Evolutionary conservation across 1,139 yeast species (phyloP).

Genomic region (Wickerhamomyces sp.): DNA sequence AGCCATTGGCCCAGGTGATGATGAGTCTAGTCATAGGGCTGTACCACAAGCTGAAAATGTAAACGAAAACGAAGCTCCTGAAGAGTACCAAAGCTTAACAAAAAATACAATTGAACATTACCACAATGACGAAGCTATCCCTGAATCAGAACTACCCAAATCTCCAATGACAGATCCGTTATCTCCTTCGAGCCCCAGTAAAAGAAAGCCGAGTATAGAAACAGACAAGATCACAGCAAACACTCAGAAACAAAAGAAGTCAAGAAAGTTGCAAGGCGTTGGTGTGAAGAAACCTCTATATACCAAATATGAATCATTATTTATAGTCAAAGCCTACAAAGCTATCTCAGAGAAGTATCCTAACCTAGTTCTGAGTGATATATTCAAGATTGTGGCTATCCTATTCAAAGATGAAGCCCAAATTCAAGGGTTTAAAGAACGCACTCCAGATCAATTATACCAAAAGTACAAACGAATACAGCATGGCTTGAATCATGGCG

Average conservation of each 20-base stretch:
- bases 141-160: no score
- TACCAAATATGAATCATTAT: slow-evolving; percentile 21
- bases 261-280: slow-evolving; percentile 23
- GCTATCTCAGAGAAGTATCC: slow-evolving; percentile 16
- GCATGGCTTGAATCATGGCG: slow-evolving; percentile 22
- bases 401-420: slow-evolving; percentile 20
- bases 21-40: no score
- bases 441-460: slow-evolving; percentile 23
- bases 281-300: slow-evolving; percentile 24
- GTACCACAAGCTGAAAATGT: no score
- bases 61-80: no score
- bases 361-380: slow-evolving; percentile 17
- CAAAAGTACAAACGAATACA: slow-evolving; percentile 24
- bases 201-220: slow-evolving; percentile 1
- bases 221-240: slow-evolving; percentile 1
- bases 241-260: slow-evolving; percentile 11
- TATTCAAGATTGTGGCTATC: slow-evolving; percentile 19
- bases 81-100: no score
- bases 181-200: neutral
- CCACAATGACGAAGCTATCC: no score
- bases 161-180: neutral
- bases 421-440: slow-evolving; percentile 19
- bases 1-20: no score
- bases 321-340: slow-evolving; percentile 20
- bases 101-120: no score